These are phyloP conservation scores for Monascus purpureus DNA, from an alignment of 495 filamentous ascomycete genomes.

Conservation along the genomic window DNA sequence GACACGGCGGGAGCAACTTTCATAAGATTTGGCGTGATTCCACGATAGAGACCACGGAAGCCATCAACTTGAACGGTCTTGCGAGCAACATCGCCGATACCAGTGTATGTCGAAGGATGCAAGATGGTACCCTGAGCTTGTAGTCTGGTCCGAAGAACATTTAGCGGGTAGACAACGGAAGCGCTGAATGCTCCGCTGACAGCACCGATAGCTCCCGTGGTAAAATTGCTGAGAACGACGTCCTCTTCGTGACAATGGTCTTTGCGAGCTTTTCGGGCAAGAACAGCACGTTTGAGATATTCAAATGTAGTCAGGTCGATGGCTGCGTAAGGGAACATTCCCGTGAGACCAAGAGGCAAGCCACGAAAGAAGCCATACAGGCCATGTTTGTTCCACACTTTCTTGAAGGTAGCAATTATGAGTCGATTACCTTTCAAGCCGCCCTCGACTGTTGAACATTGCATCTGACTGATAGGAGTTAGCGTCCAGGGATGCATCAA, in stretches of 20 bases:
- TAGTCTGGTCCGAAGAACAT: constrained; percentile 82
- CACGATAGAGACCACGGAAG: constrained; percentile 78
- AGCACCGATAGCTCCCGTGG: constrained; percentile 73
- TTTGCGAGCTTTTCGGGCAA: constrained; percentile 53
- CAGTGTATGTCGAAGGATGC: constrained; percentile 81
- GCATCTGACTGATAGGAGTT: constrained; percentile 51
- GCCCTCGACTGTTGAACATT: constrained; percentile 82
- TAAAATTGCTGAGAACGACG: constrained; percentile 57
- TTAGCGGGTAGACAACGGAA: constrained; percentile 87
- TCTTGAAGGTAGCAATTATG: constrained; percentile 64
- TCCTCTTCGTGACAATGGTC: constrained; percentile 70
- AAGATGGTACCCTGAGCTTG: constrained; percentile 89
- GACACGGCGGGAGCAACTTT: constrained; percentile 95
- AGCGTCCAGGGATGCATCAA: constrained; percentile 3
- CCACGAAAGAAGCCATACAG: constrained; percentile 77
- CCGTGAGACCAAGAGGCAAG: constrained; percentile 77
- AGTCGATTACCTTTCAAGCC: constrained; percentile 75
- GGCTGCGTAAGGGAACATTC: constrained; percentile 96
- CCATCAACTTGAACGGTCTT: constrained; percentile 78
- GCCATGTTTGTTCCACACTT: constrained; percentile 69
- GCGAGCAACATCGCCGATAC: constrained; percentile 72
- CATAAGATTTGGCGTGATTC: constrained; percentile 85
- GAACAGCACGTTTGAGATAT: constrained; percentile 64
- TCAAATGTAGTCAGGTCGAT: constrained; percentile 96
- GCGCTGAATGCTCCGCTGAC: constrained; percentile 86